A percentile compares a stretch with the other conserved stretches of the same genome.
phyloP scores from a whole-genome alignment of 1,284 basidiomycete genomes.

The Ceratobasidium theobromae region DNA sequence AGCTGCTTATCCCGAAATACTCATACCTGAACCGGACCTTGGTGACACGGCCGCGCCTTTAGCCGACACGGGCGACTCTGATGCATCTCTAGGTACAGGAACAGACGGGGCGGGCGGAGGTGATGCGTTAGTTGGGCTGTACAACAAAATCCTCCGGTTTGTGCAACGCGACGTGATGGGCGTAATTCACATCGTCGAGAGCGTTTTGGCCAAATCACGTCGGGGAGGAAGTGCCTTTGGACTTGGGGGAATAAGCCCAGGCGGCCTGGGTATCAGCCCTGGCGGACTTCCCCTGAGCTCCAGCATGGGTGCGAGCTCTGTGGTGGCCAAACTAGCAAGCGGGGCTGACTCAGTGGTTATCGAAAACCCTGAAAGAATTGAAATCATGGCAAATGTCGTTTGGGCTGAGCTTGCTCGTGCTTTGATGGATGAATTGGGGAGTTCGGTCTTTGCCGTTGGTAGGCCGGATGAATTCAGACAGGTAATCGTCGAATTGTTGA shows the following conservation, averaged over 20 bases:
- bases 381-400: slow-evolving; percentile 82
- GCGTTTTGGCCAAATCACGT: slow-evolving; percentile 52
- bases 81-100: too few relatives aligned
- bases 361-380: slow-evolving; percentile 55
- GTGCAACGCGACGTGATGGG: slow-evolving; percentile 72
- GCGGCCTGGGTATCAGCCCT: slow-evolving; percentile 16
- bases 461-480: slow-evolving; percentile 86
- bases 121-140: slow-evolving; percentile 69
- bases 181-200: slow-evolving; percentile 57
- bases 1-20: slow-evolving; percentile 23
- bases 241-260: background rate
- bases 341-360: background rate
- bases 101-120: slow-evolving; percentile 54
- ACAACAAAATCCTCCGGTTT: slow-evolving; percentile 81
- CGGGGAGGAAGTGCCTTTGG: slow-evolving; percentile 19
- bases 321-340: background rate
- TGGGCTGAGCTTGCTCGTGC: slow-evolving; percentile 82
- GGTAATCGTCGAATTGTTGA: slow-evolving; percentile 49
- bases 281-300: slow-evolving; percentile 24
- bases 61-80: background rate
- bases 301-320: background rate
- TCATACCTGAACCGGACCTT: slow-evolving; percentile 23
- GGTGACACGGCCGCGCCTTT: background rate
- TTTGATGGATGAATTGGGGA: slow-evolving; percentile 82
- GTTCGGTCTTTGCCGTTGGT: slow-evolving; percentile 84